These are phyloP conservation scores for Pleurotus platypus DNA, from an alignment of 768 basidiomycete genomes.

Conservation along the genomic window DNA sequence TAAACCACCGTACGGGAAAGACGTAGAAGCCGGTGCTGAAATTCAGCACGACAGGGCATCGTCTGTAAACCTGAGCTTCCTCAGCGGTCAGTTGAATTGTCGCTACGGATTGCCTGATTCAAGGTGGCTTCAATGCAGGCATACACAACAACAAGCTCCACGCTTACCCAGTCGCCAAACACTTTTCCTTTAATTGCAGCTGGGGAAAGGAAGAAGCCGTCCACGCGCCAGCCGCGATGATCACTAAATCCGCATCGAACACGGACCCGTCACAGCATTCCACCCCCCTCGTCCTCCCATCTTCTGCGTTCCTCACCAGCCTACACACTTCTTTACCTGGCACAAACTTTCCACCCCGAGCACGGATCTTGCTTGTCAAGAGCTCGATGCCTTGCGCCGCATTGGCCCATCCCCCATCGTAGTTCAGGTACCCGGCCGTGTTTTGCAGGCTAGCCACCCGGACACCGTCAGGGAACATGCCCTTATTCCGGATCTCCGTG, in stretches of 20 bases:
- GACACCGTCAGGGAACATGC: slow-evolving; percentile 43
- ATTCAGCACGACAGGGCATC: slow-evolving; percentile 70
- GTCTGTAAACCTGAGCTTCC: slow-evolving; percentile 60
- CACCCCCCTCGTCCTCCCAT: slow-evolving; percentile 54
- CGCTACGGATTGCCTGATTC: slow-evolving; percentile 69
- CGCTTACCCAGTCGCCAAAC: slow-evolving; percentile 78
- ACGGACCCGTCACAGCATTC: slow-evolving; percentile 52
- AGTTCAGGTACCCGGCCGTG: slow-evolving; percentile 63
- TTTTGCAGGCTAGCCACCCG: slow-evolving; percentile 30
- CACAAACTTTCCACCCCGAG: slow-evolving; percentile 57
- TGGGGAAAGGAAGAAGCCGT: slow-evolving; percentile 75
- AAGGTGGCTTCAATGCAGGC: background rate
- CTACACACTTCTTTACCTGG: slow-evolving; percentile 53
- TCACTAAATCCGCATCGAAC: slow-evolving; percentile 55
- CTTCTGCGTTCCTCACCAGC: slow-evolving; percentile 31
- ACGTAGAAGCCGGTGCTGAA: slow-evolving; percentile 74
- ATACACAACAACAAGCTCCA: background rate
- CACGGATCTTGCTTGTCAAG: slow-evolving; percentile 52
- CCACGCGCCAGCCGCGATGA: slow-evolving; percentile 83
- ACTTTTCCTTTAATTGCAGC: slow-evolving; percentile 42
- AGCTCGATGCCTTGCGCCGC: slow-evolving; percentile 62
- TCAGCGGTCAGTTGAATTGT: slow-evolving; percentile 70
- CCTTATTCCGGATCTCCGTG: slow-evolving; percentile 33
- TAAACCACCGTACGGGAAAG: slow-evolving; percentile 61
- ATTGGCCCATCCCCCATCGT: slow-evolving; percentile 81